These are phyloP conservation scores for Scutellaria minor DNA, from an alignment of 257 asterid genomes.

Conservation along the genomic window DNA sequence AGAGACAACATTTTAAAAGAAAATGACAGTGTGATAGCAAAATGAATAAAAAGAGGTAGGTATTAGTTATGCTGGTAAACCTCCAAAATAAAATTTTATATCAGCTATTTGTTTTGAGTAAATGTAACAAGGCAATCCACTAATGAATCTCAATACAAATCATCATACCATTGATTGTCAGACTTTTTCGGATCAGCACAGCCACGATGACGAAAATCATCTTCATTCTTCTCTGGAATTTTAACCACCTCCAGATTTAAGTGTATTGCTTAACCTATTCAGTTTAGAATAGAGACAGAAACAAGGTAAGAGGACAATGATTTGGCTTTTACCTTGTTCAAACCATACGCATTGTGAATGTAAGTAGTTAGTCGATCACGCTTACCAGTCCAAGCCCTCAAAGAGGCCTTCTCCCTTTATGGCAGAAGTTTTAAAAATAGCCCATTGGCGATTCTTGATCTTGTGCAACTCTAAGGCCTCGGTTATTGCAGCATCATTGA, in stretches of 20 bases:
- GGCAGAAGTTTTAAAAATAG: slow-evolving; percentile 94
- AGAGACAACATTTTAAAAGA: background rate
- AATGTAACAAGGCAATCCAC: slow-evolving; percentile 38
- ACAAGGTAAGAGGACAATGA: slow-evolving; percentile 20
- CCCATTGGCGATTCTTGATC: slow-evolving; percentile 93
- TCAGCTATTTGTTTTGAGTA: slow-evolving; percentile 37
- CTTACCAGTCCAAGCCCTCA: slow-evolving; percentile 94
- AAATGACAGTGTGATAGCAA: background rate
- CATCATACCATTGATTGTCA: slow-evolving; percentile 33
- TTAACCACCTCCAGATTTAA: slow-evolving; percentile 74
- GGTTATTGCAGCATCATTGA: slow-evolving; percentile 88
- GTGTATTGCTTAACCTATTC: slow-evolving; percentile 83
- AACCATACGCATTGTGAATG: background rate
- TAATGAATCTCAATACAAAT: slow-evolving; percentile 35
- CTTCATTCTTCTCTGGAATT: slow-evolving; percentile 26
- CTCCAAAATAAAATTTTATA: slow-evolving; percentile 33
- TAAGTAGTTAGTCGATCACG: slow-evolving; percentile 1
- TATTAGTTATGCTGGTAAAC: background rate
- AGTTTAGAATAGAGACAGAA: background rate
- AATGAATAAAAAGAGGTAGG: no score
- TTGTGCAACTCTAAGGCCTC: slow-evolving; percentile 91
- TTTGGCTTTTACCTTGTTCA: background rate
- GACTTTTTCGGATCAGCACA: slow-evolving; percentile 29
- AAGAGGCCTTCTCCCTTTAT: slow-evolving; percentile 95
- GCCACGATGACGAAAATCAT: slow-evolving; percentile 30